Base-by-base conservation (phyloP, 148 eudicot species). In the Rhododendron molle region DNA sequence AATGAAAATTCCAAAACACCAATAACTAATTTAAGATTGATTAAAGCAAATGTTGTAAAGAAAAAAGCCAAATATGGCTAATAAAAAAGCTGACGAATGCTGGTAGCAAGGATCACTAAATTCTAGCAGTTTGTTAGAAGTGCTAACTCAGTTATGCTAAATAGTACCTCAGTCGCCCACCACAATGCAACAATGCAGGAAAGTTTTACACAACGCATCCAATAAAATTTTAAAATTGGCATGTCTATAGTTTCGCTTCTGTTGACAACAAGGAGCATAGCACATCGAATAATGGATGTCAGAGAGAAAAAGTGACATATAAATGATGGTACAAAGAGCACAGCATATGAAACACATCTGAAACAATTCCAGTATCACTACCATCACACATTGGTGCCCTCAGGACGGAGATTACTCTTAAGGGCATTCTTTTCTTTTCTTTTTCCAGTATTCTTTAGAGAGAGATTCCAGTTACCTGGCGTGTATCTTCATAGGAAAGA, bases 401-500 rank as follows among this genome's bases (percentile, higher is more conserved):
- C 47, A 18, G n/a, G 14, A 77, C 4, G 15, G 26, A 40, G 26
- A n/a, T 77, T 38, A 21, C 80, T 36, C n/a, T 77, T 21, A 4
- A 77, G 50, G 47, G 73, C 73, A 77, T 2, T 40, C 9, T 73
- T 73, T 30, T 16, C 77, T 13, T 32, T 14, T 14, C 3, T 36
- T 56, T 28, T 56, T 74, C 47, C 26, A 28, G 32, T 67, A 11
- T 67, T 3, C 15, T 9, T 67, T 28, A 67, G 73, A 26, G 32
- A 67, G 72, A 26, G 73, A 67, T 67, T 67, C 32, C 73, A 11
- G 34, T 34, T 67, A 95, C 99, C 98, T 97, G 99, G 62, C 90
- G 94, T 54, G 93, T 93, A 89, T 97, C 99, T 93, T 97, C 98
- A 82, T 95, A 97, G 32, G 99, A 95, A 72, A 97, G 95, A 87